Evolutionary conservation across 331 rosid species (phyloP).

Genomic region (Phaseolus coccineus): DNA sequence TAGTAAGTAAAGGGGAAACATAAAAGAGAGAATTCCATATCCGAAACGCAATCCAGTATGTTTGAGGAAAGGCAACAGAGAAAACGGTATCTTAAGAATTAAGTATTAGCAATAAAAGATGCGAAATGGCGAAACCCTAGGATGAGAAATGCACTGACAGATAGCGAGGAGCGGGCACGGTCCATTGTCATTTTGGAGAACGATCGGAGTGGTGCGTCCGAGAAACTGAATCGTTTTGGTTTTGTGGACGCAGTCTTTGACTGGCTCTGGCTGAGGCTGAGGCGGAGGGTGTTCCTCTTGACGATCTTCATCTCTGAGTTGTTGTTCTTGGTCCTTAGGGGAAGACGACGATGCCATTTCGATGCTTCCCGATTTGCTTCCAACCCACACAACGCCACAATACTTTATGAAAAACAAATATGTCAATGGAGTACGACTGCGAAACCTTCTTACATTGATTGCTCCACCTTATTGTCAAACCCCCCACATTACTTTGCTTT

Average conservation of each 20-base stretch:
- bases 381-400: not conserved
- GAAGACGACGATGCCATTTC: slow-evolving; percentile 19
- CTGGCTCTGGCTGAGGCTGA: slow-evolving; percentile 33
- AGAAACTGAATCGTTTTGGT: slow-evolving; percentile 88
- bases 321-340: not conserved
- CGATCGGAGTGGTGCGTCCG: slow-evolving; percentile 86
- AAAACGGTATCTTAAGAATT: slow-evolving; percentile 20
- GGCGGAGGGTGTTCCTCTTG: slow-evolving; percentile 20
- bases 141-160: slow-evolving; percentile 56
- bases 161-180: slow-evolving; percentile 99
- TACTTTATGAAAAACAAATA: not conserved
- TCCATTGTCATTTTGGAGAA: slow-evolving; percentile 98
- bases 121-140: slow-evolving; percentile 53
- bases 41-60: not conserved
- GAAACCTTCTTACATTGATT: slow-evolving; percentile 1
- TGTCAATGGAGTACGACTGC: not conserved
- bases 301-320: not conserved
- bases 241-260: slow-evolving; percentile 73
- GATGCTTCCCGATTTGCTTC: not conserved
- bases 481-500: not conserved
- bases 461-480: slow-evolving; percentile 25
- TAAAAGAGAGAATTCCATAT: not conserved
- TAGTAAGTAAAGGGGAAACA: not conserved
- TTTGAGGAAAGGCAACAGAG: not conserved
- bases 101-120: not conserved